Base-by-base conservation (phyloP, 129 eudicot genomes). In the Smallanthus sonchifolius region DNA sequence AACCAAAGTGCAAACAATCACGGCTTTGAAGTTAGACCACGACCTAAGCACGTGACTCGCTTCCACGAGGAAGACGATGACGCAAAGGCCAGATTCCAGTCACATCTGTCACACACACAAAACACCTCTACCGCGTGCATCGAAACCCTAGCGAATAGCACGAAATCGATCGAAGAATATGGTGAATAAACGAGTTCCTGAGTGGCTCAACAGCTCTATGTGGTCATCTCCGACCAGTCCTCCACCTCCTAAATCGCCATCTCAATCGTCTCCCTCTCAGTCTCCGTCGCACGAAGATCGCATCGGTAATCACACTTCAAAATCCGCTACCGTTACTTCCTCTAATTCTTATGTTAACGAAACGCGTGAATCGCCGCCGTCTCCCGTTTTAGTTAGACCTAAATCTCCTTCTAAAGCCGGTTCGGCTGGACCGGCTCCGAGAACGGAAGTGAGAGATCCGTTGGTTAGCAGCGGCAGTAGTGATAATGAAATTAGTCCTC, bases 161-260 rank as follows among this genome's bases (percentile, higher is more conserved):
- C 61, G 15, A 39, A 24, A 28, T 14, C 16, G 44, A 28, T 54
- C 74, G 10, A 66, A 66, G 75, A 74, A 70, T 11, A 88, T 86
- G 92, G 90, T 78, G 66, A 87, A 90, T 54, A 93, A 93, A 70
- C 63, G 81, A 39, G 91, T 93, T 28, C 98, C 98, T 57, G 98
- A 93, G 63, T 93, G 98, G 98, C 96, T 93, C 75, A 93, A 93
- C 84, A 87, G 80, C 66, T 90, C 98, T 52, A 86, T 90, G 75
- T 93, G 96, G 98, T 90, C 96, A 34, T 14, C 96, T 35, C 80
- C 95, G 14, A 66, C 88, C 34, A 24, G 79, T 9, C 76, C 76
- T 4, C 61, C 84, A 19, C 74, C 73, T 10, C 61, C 81, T 30
- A 78, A 78, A 70, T 52, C 76, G 38, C 77, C 34, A 38, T 54